Evolutionary conservation across 179 eudicot species (phyloP).

Genomic region (Beta lomatogona): DNA sequence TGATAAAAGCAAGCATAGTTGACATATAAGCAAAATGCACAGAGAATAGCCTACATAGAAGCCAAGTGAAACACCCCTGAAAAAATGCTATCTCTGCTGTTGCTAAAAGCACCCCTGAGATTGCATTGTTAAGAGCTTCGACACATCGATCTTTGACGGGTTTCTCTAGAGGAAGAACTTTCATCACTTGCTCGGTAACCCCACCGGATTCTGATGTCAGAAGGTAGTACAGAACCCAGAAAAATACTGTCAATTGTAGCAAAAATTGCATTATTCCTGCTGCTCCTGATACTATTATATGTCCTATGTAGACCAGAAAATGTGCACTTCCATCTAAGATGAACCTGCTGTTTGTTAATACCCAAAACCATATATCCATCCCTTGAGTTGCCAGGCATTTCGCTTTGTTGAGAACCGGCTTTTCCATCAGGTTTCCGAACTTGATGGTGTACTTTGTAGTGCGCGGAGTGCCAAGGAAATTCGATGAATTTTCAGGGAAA

Average conservation of each 20-base stretch:
- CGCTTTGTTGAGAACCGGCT: slow-evolving; percentile 33
- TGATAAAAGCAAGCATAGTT: slow-evolving; percentile 38
- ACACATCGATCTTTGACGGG: slow-evolving; percentile 18
- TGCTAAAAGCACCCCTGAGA: slow-evolving; percentile 43
- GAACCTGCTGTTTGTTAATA: slow-evolving; percentile 33
- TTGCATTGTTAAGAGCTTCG: slow-evolving; percentile 34
- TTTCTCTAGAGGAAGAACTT: slow-evolving; percentile 29
- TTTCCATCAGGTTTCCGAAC: slow-evolving; percentile 25
- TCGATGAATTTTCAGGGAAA: slow-evolving; percentile 23
- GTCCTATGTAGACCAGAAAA: slow-evolving; percentile 29
- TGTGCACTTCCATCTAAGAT: slow-evolving; percentile 28
- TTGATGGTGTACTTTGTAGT: slow-evolving; percentile 28
- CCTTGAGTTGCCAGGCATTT: slow-evolving; percentile 38
- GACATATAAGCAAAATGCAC: slow-evolving; percentile 45
- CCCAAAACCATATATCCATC: slow-evolving; percentile 22
- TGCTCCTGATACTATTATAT: slow-evolving; percentile 34
- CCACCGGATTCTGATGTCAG: slow-evolving; percentile 37
- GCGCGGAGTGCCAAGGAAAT: neutral
- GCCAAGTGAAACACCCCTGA: slow-evolving; percentile 47
- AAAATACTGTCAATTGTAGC: slow-evolving; percentile 30
- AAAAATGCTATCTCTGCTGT: slow-evolving; percentile 44
- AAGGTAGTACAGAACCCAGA: slow-evolving; percentile 42
- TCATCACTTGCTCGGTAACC: slow-evolving; percentile 37
- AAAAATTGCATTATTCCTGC: slow-evolving; percentile 35
- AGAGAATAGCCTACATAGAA: slow-evolving; percentile 33